Evolutionary conservation across 345 rosid genomes (phyloP).

Genomic region (Eutrema japonicum): DNA sequence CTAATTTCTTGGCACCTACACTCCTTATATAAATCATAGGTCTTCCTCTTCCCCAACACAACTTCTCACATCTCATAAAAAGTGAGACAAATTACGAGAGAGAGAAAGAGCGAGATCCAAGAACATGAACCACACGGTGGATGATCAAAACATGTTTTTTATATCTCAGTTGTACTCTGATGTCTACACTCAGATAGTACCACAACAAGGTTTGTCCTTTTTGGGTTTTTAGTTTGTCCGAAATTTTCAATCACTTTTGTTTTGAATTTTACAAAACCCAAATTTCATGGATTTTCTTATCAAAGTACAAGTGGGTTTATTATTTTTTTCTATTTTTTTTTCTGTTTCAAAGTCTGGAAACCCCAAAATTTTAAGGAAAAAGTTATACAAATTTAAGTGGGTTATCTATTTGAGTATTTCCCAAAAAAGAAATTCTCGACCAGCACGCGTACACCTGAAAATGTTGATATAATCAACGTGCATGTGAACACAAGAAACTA

Average conservation of each 20-base stretch:
- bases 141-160: slow-evolving; percentile 54
- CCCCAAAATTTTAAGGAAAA: background rate
- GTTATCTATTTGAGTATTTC: slow-evolving; percentile 16
- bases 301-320: slow-evolving; percentile 13
- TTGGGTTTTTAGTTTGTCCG: background rate
- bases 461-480: slow-evolving; percentile 13
- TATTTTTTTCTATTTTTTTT: slow-evolving; percentile 9
- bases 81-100: slow-evolving; percentile 39
- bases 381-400: slow-evolving; percentile 27
- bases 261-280: slow-evolving; percentile 15
- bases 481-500: slow-evolving; percentile 27
- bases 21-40: slow-evolving; percentile 49
- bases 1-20: slow-evolving; percentile 25
- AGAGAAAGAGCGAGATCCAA: slow-evolving; percentile 18
- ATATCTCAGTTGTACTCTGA: slow-evolving; percentile 66
- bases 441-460: slow-evolving; percentile 24
- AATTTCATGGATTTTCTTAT: slow-evolving; percentile 21
- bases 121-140: slow-evolving; percentile 43
- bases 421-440: slow-evolving; percentile 11
- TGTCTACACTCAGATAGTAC: slow-evolving; percentile 51
- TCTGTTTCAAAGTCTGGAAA: background rate
- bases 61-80: slow-evolving; percentile 44
- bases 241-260: background rate
- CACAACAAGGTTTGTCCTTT: slow-evolving; percentile 60
- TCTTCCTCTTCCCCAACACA: slow-evolving; percentile 44